Evolutionary conservation across 2,329 filamentous ascomycete genomes (phyloP).

Genomic region (Exophiala mesophila): DNA sequence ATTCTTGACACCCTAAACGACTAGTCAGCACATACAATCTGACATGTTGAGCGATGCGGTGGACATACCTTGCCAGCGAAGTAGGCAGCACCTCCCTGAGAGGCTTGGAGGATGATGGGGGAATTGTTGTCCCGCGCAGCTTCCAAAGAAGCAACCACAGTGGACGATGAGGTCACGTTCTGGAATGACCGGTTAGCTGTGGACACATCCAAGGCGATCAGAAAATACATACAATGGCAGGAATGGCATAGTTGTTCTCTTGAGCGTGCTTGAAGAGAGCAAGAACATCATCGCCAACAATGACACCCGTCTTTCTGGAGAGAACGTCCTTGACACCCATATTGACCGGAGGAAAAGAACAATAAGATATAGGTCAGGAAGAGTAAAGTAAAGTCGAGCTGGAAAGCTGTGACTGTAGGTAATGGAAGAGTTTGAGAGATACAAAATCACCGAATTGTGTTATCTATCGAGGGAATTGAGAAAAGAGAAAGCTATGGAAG

Average conservation of each 20-base stretch:
- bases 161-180: conserved; percentile 93
- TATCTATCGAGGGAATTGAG: too few species aligned
- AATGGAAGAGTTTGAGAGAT: background rate
- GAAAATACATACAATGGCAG: conserved; percentile 58
- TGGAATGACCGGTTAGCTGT: conserved; percentile 27
- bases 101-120: conserved; percentile 88
- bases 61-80: conserved; percentile 73
- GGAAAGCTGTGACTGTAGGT: background rate
- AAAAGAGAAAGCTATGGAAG: too few species aligned
- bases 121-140: conserved; percentile 87
- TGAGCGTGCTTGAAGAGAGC: conserved; percentile 84
- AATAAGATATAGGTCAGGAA: background rate
- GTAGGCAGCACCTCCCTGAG: conserved; percentile 88
- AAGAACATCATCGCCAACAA: conserved; percentile 62
- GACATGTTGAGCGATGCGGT: background rate
- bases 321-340: conserved; percentile 50
- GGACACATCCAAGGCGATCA: background rate
- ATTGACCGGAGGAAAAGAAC: conserved; percentile 2
- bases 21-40: conserved; percentile 5
- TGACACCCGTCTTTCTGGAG: conserved; percentile 60
- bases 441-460: background rate
- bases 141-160: conserved; percentile 81
- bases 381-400: background rate
- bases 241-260: conserved; percentile 82
- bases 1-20: conserved; percentile 65